phyloP scores from a whole-genome alignment of 2,329 filamentous ascomycete species.

The Cladosporium phlei region DNA sequence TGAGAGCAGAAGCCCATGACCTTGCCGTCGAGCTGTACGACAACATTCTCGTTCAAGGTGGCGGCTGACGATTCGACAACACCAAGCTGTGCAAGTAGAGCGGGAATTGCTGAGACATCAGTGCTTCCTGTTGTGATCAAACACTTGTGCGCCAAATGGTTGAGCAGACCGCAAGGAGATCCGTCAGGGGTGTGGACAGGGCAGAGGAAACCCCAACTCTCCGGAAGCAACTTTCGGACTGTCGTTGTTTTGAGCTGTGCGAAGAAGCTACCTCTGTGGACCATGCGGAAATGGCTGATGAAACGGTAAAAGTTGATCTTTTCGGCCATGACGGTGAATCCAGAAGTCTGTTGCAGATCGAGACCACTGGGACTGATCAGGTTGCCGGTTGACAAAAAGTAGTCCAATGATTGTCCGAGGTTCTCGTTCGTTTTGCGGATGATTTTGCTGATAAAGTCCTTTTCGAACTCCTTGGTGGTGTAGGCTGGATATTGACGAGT shows the following conservation, averaged over 20 bases:
- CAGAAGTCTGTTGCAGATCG: slow-evolving; percentile 89
- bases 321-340: slow-evolving; percentile 93
- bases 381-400: slow-evolving; percentile 95
- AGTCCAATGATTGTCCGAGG: slow-evolving; percentile 79
- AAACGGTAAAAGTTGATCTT: slow-evolving; percentile 99
- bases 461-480: slow-evolving; percentile 68
- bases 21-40: slow-evolving; percentile 83
- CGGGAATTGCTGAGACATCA: slow-evolving; percentile 70
- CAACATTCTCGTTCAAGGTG: slow-evolving; percentile 75
- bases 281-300: slow-evolving; percentile 98
- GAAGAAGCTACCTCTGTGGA: slow-evolving; percentile 98
- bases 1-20: slow-evolving; percentile 89
- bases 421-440: slow-evolving; percentile 82
- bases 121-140: slow-evolving; percentile 72
- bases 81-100: slow-evolving; percentile 72
- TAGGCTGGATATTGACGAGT: slow-evolving; percentile 56
- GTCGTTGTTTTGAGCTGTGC: slow-evolving; percentile 96
- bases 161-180: slow-evolving; percentile 86
- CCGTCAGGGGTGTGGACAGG: slow-evolving; percentile 97
- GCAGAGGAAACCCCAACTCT: slow-evolving; percentile 97
- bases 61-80: slow-evolving; percentile 71
- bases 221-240: slow-evolving; percentile 88
- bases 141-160: slow-evolving; percentile 94
- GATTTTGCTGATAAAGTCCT: slow-evolving; percentile 73
- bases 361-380: slow-evolving; percentile 84